phyloP scores from a whole-genome alignment of 2,329 filamentous ascomycete genomes.

The Fusarium napiforme region DNA sequence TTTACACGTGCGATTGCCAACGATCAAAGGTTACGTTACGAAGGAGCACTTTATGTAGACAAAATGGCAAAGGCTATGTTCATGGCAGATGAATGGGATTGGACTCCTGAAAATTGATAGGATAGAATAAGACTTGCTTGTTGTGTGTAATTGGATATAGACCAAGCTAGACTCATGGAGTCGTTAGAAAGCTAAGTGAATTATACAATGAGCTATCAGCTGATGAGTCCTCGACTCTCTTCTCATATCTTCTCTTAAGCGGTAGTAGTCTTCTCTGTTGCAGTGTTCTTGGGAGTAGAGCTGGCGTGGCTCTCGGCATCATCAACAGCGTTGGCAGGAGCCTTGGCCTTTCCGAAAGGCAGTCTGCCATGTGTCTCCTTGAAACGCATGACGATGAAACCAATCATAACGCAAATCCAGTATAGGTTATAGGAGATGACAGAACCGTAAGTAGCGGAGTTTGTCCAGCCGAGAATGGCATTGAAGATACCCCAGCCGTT shows the following conservation, averaged over 20 bases:
- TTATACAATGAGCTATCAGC: conserved; percentile 4
- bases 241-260: neutral
- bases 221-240: neutral
- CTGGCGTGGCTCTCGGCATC: conserved; percentile 44
- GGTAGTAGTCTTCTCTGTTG: conserved; percentile 45
- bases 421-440: conserved; percentile 90
- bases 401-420: conserved; percentile 81
- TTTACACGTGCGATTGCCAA: conserved; percentile 63
- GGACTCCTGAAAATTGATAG: conserved; percentile 62
- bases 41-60: conserved; percentile 61
- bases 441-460: conserved; percentile 87
- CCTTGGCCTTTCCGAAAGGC: conserved; percentile 56
- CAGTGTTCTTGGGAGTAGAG: conserved; percentile 38
- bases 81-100: conserved; percentile 67
- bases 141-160: conserved; percentile 24
- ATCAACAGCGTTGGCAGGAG: conserved; percentile 25
- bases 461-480: conserved; percentile 85
- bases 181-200: conserved; percentile 19
- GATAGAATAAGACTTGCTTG: conserved; percentile 24
- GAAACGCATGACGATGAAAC: conserved; percentile 73
- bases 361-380: conserved; percentile 67
- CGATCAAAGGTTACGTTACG: conserved; percentile 62
- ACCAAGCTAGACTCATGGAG: conserved; percentile 34
- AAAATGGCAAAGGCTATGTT: conserved; percentile 65
- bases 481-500: conserved; percentile 92